Base-by-base conservation (phyloP, 1,284 basidiomycete species). In the Moesziomyces sp. region DNA sequence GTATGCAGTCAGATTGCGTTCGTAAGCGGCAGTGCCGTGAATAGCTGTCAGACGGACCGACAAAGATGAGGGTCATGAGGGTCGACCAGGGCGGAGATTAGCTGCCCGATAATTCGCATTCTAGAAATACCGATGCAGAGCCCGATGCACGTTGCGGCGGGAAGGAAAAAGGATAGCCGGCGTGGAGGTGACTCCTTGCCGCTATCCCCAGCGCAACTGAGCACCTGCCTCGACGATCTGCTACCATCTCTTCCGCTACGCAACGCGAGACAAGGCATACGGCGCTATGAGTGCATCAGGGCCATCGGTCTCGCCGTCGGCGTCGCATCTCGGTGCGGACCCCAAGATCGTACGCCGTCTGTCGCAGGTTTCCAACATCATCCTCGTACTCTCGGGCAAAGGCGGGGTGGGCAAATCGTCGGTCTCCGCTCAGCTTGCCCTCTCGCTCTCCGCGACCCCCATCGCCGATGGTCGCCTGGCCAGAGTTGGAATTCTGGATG, bases 351-450 rank as follows among this genome's bases (percentile, higher is more conserved):
- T 76, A 9, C 74, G 82, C 13, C 73, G 82, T 16, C 58, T 83
- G 38, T 60, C 66, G 4, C 53, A 92, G 50, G 90, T 98, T 69
- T 91, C 92, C 78, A 89, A 94, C 82, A 90, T 98, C 84, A 90
- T 99, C 78, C 90, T 98, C 74, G 94, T 99, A 56, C 89, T 96
- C 47, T 93, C 94, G 1, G 96, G 96, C 21, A 99, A 99, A 85
- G 96, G 96, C 44, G 97, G 97, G 42, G 96, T 99, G 42, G 97
- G 97, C 67, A 99, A 99, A 87, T 97, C 94, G 11, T 97, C 94
- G 0, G 92, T 98, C 16, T 91, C 94, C 2, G 90, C 92, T 1
- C 97, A 99, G 80, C 89, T 99, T 13, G 96, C 96, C 0, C 89
- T 99, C 38, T 93, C 91, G 57, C 71, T 84, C n/a, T 73, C 80